Base-by-base conservation (phyloP, 768 basidiomycete species). In the Lactarius akahatsu region DNA sequence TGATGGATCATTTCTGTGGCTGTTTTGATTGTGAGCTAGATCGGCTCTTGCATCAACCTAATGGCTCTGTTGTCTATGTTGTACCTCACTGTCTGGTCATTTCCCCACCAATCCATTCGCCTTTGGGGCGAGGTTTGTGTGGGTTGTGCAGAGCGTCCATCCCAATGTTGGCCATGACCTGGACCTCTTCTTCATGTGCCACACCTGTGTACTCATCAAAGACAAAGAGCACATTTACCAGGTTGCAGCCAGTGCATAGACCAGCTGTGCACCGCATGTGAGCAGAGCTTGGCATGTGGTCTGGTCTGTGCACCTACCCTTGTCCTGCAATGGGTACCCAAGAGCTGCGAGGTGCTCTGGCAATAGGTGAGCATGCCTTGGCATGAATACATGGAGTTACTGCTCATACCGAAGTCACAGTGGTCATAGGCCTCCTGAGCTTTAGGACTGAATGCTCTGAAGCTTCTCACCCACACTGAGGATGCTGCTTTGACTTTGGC, bases 211-310 rank as follows among this genome's bases (percentile, higher is more conserved):
- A 66, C 63, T 73, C 73, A 66, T 73, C 73, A 23, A 69, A 63
- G 56, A 73, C 63, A 62, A 73, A 73, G 56, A 73, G 68, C 67
- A 70, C 64, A 38, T 73, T 74, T 71, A n/a, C n/a, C n/a, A n/a
- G n/a, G n/a, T n/a, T n/a, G n/a, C n/a, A n/a, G n/a, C n/a, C n/a
- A n/a, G n/a, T n/a, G n/a, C n/a, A n/a, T n/a, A n/a, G n/a, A 74
- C 72, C 62, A 36, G 55, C 58, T 72, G 50, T 32, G 28, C 20
- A 7, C 26, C 26, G 9, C 57, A 1, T 11, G 34, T 66, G 40
- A 63, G 65, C 15, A 20, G 28, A 16, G 32, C 16, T 4, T 6
- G 30, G 32, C 26, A 10, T 13, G n/a, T 36, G 2, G 32, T 28
- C 54, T 57, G 23, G 59, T 41, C 38, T 4, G 10, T 40, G 40